Base-by-base conservation (phyloP, 2,329 filamentous ascomycete species). In the Fusarium pseudocircinatum region DNA sequence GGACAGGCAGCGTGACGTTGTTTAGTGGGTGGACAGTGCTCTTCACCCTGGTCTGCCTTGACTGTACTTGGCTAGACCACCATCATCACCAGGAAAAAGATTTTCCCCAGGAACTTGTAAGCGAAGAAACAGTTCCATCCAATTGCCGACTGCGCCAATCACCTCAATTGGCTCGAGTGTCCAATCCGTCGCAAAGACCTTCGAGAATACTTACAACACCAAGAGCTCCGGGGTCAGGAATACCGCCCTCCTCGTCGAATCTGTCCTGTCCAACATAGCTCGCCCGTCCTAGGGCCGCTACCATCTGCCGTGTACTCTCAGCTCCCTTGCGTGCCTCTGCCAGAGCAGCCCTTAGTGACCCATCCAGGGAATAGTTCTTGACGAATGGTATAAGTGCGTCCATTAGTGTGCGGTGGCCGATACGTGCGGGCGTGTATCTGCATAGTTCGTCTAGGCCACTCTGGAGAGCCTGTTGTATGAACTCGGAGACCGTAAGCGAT, bases 261-360 rank as follows among this genome's bases (percentile, higher is more conserved):
- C 90, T 90, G 83, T 84, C 88, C 70, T 90, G 88, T n/a, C 91
- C 92, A 58, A 95, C 90, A 79, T 95, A 95, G n/a, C 94, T 92
- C 13, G 91, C 89, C 60, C 93, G 84, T 32, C 93, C 93, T 50
- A 95, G 81, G 77, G 88, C 92, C 50, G 93, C 91, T 78, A 91
- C 90, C 92, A 95, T 94, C 37, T 88, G 88, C 81, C 92, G 93
- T 32, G 93, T 95, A 6, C 86, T 86, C 75, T 92, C 89, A 24
- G 91, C 88, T 3, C 91, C 75, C 32, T 56, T 67, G 9, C 66
- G 65, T 10, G 75, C 75, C 32, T 72, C 67, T 3, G 24, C 67
- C 2, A 76, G 36, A 26, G 75, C 73, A 18, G 91, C 64, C 87
- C 83, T 69, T 88, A 60, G 32, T 24, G 66, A 91, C 13, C 84